Base-by-base conservation (phyloP, 1,284 basidiomycete species). In the Wolfiporia cocos region DNA sequence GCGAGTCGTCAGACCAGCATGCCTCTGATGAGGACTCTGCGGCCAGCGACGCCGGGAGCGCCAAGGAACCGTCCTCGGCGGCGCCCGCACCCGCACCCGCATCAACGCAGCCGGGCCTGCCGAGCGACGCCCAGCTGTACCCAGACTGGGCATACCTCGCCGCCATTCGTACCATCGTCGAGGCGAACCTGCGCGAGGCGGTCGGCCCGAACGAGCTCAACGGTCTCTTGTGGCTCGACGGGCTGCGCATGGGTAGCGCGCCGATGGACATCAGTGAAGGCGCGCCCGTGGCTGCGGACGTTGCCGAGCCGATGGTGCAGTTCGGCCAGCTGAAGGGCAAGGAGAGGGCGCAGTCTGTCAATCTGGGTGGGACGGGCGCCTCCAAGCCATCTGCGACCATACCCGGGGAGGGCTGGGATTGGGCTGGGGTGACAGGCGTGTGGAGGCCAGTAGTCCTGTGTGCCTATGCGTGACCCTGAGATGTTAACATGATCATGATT, bases 381-480 rank as follows among this genome's bases (percentile, higher is more conserved):
- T n/a, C n/a, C n/a, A n/a, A n/a, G n/a, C n/a, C n/a, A n/a, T n/a
- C n/a, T n/a, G n/a, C n/a, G n/a, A n/a, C n/a, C n/a, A n/a, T n/a
- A n/a, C n/a, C n/a, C n/a, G n/a, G n/a, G n/a, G n/a, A n/a, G n/a
- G n/a, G n/a, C 0, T 79, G 74, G 74, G 76, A 79, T 49, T 79
- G 76, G 76, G 77, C 77, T 1, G 78, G 76, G 5, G 73, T 70
- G 1, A 58, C 64, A 23, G 78, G 78, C 11, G 59, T 69, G 43
- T 79, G 77, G 76, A 66, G 67, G 75, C 54, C 20, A 47, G 55
- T 43, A 10, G 15, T 26, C 19, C 5, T 14, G 21, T n/a, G 7
- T 23, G 11, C 7, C 19, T 14, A 10, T 33, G 17, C 33, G 4
- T 10, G 4, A 29, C 14, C 17, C 30, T 3, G 18, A 35, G n/a